Evolutionary conservation across 2,329 filamentous ascomycete species (phyloP).

Genomic region (Colletotrichum eremochloae): DNA sequence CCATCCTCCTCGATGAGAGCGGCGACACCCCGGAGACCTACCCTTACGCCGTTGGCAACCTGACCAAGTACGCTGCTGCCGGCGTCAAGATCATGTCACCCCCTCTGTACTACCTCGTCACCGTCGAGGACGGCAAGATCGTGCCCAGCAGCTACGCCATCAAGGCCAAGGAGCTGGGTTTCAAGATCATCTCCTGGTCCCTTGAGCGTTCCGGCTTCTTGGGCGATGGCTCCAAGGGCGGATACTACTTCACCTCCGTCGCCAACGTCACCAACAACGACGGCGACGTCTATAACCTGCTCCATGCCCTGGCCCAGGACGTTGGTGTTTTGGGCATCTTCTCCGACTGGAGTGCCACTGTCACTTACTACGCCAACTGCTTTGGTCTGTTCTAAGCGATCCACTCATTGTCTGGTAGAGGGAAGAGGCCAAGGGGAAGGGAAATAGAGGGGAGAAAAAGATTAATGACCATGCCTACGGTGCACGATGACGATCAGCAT

Average conservation of each 20-base stretch:
- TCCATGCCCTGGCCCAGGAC: conserved; percentile 73
- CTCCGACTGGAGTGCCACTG: conserved; percentile 77
- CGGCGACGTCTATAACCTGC: conserved; percentile 75
- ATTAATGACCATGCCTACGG: background rate
- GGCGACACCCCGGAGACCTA: conserved; percentile 67
- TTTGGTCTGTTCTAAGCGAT: conserved; percentile 57
- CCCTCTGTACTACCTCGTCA: conserved; percentile 72
- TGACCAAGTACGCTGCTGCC: conserved; percentile 66
- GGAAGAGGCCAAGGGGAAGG: background rate
- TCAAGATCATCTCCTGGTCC: conserved; percentile 77
- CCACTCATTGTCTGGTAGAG: background rate
- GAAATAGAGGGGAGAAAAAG: background rate
- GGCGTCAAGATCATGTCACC: conserved; percentile 75
- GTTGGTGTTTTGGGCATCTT: conserved; percentile 74
- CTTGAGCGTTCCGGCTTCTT: conserved; percentile 76
- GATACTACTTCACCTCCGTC: conserved; percentile 70
- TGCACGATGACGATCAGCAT: background rate
- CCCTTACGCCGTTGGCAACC: conserved; percentile 66
- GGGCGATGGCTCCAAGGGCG: conserved; percentile 60
- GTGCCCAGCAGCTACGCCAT: conserved; percentile 74
- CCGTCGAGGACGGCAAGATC: conserved; percentile 65
- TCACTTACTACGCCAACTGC: conserved; percentile 80
- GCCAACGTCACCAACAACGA: conserved; percentile 69
- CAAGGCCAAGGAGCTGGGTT: conserved; percentile 69
- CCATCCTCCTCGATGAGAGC: conserved; percentile 74